Evolutionary conservation across 768 basidiomycete genomes (phyloP), one percentile per base, ranked within the genome.

Genomic region (Tylopilus intermedius): DNA sequence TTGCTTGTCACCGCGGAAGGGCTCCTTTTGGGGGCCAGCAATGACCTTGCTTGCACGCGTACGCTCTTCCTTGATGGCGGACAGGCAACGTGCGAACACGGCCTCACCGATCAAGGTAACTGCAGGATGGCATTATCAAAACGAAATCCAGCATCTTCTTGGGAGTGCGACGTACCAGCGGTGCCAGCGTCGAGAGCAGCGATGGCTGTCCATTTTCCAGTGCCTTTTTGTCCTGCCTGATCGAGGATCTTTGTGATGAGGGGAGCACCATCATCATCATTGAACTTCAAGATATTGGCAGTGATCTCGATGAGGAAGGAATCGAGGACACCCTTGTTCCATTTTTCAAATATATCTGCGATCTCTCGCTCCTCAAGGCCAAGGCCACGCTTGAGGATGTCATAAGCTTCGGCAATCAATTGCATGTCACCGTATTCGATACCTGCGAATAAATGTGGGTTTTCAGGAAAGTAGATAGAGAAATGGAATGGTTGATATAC

Each of bases 401-500:
- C 95, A 71, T 99, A 99, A 5, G 92, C 94, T 74, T 99, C 96
- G 56, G 93, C 91, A 61, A 99, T 98, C 68, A 98, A 79, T 72
- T 98, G 95, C 96, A 99, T 99, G 75, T 99, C 96, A 64, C 91
- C 94, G 68, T 97, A 97, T 73, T 99, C 96, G 72, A 99, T 99
- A 77, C 95, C 95, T 94, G 59, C 32, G 39, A 47, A 52, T 9
- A 22, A 10, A 29, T 56, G 45, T 54, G 51, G 29, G 30, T 30
- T 53, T n/a, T 45, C 45, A 50, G 29, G 21, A 52, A 41, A 39
- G 38, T 8, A 51, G 37, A 29, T 4, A 18, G 22, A 42, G 14
- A 15, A 30, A 37, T 26, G 44, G 39, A 62, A 53, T 54, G 13
- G 33, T 13, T 33, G 49, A 59, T 67, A 65, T 70, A 86, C 91